Base-by-base conservation (phyloP, 1,284 basidiomycete species). In the Cutaneotrichosporon cavernicola region DNA sequence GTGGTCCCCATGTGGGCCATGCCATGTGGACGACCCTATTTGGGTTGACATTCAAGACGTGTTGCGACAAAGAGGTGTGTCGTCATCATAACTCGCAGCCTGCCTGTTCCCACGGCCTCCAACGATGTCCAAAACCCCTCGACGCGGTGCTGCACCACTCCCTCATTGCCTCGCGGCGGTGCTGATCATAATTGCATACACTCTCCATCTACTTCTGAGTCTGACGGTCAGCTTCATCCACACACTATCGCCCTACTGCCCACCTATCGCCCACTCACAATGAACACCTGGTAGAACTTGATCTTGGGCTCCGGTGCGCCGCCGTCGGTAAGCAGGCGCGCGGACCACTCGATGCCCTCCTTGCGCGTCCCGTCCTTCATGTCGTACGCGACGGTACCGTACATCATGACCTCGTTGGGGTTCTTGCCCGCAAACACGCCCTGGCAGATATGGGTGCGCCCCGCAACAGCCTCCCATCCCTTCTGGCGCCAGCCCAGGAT, bases 231-330 rank as follows among this genome's bases (percentile, higher is more conserved):
- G 55, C 53, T 11, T 32, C 18, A 11, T 13, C 4, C 53, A 18
- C 30, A 16, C 52, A 6, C 30, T 21, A 10, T 30, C 22, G 11
- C n/a, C n/a, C 21, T 14, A 53, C 36, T 14, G 26, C 22, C 22
- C 21, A 70, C n/a, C 21, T 14, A 53, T n/a, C 9, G 26, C 22
- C 22, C 21, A 70, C 72, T 69, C 63, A 73, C 72, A 56, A 73
- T 70, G 64, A 60, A 73, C 13, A 73, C 72, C 67, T 73, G 72
- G 64, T 73, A 73, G 52, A 68, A 70, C 65, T 69, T 58, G 43
- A 73, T 60, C 69, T 71, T 72, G 49, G 59, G 65, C 51, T 64
- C 56, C 11, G 21, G 38, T 13, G 40, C 56, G 6, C 43, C 56
- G 6, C 43, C 47, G 46, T 59, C 34, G 32, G 58, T 50, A n/a